These are phyloP conservation scores for Agarophyton chilense DNA, from an alignment of 23 red algal genomes.

Conservation along the genomic window DNA sequence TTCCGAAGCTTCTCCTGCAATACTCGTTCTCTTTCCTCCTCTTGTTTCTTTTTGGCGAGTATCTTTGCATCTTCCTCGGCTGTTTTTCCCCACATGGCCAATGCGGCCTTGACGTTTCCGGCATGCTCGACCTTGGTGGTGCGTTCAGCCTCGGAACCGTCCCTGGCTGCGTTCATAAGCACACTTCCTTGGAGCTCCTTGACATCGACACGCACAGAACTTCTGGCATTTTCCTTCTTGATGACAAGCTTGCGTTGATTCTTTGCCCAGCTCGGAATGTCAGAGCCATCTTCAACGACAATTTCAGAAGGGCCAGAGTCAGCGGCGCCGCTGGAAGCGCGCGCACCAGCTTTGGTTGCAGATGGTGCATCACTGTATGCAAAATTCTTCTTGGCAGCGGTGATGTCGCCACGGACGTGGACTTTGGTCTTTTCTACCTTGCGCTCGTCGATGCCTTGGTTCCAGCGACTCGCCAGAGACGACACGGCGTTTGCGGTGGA, in stretches of 20 bases:
- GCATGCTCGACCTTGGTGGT: slow-evolving; percentile 34
- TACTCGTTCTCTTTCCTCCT: slow-evolving; percentile 18
- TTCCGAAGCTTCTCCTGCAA: slow-evolving; percentile 22
- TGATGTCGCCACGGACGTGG: slow-evolving; percentile 44
- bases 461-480: slow-evolving; percentile 49
- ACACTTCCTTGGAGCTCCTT: slow-evolving; percentile 48
- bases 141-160: slow-evolving; percentile 47
- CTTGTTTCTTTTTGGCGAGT: slow-evolving; percentile 54
- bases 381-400: slow-evolving; percentile 45
- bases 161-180: slow-evolving; percentile 34
- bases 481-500: slow-evolving; percentile 36
- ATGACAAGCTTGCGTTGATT: slow-evolving; percentile 67
- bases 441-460: slow-evolving; percentile 48
- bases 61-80: slow-evolving; percentile 49
- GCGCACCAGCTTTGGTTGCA: not conserved
- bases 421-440: slow-evolving; percentile 41
- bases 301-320: slow-evolving; percentile 42
- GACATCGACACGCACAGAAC: slow-evolving; percentile 50
- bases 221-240: slow-evolving; percentile 69
- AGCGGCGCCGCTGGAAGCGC: not conserved
- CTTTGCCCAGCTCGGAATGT: slow-evolving; percentile 65
- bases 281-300: slow-evolving; percentile 42
- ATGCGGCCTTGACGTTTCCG: slow-evolving; percentile 53
- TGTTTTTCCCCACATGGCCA: slow-evolving; percentile 75
- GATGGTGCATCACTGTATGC: slow-evolving; percentile 3